Percentiles rank a stretch among this genome's conserved stretches.
Evolutionary conservation across 345 rosid genomes (phyloP).

Genomic region (Chamaenerion angustifolium): DNA sequence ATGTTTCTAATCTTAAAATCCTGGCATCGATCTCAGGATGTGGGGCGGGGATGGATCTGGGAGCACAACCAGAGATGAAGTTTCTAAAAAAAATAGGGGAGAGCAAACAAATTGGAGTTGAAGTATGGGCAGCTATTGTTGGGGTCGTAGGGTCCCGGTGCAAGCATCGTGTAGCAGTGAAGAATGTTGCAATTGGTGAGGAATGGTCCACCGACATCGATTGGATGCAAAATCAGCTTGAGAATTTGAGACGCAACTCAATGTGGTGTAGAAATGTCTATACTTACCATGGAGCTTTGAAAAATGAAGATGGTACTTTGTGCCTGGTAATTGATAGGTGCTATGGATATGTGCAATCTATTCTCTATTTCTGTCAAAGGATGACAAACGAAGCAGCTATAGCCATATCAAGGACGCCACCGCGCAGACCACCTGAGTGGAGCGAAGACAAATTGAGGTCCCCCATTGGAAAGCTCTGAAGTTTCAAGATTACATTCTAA

Average conservation of each 20-base stretch:
- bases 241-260: constrained; percentile 48
- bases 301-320: constrained; percentile 41
- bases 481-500: too few species aligned
- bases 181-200: constrained; percentile 52
- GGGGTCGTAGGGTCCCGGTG: constrained; percentile 34
- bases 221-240: constrained; percentile 73
- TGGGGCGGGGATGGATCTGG: constrained; percentile 68
- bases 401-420: too few species aligned
- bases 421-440: too few species aligned
- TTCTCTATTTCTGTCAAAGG: too few species aligned
- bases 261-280: constrained; percentile 98
- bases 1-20: constrained; percentile 11
- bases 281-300: constrained; percentile 70
- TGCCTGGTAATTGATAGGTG: constrained; percentile 77
- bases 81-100: constrained; percentile 51
- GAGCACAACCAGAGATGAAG: constrained; percentile 57
- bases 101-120: constrained; percentile 50
- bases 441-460: too few species aligned
- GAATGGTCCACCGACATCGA: constrained; percentile 50
- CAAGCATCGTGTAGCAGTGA: constrained; percentile 56
- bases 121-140: constrained; percentile 63
- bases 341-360: constrained; percentile 73
- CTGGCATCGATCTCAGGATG: constrained; percentile 56
- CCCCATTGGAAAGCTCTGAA: too few species aligned
- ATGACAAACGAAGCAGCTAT: too few species aligned